Conservation (phyloP, 2,329 filamentous ascomycete species). For the Phialophora macrospora region DNA sequence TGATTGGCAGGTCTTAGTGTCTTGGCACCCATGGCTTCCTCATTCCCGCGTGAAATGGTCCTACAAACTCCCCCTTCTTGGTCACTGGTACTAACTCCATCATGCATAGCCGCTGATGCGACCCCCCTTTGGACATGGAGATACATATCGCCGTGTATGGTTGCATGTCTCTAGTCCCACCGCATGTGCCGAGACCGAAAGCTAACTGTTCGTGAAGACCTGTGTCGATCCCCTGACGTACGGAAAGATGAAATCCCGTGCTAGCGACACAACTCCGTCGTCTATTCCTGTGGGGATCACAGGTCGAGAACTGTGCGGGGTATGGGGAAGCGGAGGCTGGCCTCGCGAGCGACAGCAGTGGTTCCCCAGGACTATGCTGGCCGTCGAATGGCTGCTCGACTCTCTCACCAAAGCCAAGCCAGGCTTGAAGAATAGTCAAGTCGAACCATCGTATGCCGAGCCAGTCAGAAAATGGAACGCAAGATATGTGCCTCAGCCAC, state of each 20-base stretch:
- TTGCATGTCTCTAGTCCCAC: neutral
- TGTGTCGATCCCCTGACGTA: neutral
- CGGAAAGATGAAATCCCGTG: neutral
- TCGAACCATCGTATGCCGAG: neutral
- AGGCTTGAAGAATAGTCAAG: conserved; percentile 1
- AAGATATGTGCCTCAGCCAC: neutral
- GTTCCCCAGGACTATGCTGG: neutral
- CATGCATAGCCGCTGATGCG: neutral
- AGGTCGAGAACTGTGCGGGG: neutral
- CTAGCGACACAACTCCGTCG: neutral
- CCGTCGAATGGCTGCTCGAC: neutral
- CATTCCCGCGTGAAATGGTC: neutral
- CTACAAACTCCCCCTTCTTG: neutral
- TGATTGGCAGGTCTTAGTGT: neutral
- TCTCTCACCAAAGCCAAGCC: neutral
- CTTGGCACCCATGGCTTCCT: neutral
- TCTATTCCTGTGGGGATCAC: neutral
- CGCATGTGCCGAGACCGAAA: neutral
- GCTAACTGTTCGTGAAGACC: neutral
- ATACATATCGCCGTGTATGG: neutral
- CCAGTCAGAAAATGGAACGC: neutral
- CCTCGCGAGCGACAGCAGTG: neutral
- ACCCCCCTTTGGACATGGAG: neutral
- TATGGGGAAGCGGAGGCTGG: neutral
- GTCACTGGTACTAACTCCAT: neutral